Evolutionary conservation across 2,329 filamentous ascomycete species (phyloP).

Genomic region (Botrytis sinoallii): DNA sequence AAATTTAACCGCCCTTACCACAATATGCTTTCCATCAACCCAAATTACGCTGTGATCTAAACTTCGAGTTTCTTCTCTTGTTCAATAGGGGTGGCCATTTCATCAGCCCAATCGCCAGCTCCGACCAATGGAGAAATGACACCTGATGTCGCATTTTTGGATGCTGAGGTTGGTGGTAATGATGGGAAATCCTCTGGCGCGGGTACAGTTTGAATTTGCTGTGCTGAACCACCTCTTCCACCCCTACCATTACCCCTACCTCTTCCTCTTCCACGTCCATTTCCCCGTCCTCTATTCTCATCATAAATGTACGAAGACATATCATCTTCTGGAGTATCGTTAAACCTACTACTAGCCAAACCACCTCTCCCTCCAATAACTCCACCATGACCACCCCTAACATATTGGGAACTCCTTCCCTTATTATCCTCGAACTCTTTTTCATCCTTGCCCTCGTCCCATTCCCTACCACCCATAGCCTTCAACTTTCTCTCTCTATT

Average conservation of each 20-base stretch:
- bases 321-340: conserved; percentile 21
- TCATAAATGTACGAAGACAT: conserved; percentile 3
- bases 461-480: conserved; percentile 37
- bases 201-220: conserved; percentile 22
- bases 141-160: conserved; percentile 18
- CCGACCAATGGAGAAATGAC: conserved; percentile 19
- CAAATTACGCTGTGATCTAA: neutral
- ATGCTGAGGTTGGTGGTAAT: conserved; percentile 17
- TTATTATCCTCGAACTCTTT: conserved; percentile 35
- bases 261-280: conserved; percentile 15
- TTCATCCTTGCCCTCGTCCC: conserved; percentile 38
- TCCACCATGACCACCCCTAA: conserved; percentile 33
- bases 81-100: conserved; percentile 34
- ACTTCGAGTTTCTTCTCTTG: conserved; percentile 25
- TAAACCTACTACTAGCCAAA: conserved; percentile 18
- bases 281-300: conserved; percentile 29
- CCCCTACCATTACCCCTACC: conserved; percentile 16
- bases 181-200: conserved; percentile 33
- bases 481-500: conserved; percentile 38
- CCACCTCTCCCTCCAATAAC: conserved; percentile 27
- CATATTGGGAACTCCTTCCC: conserved; percentile 33
- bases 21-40: neutral
- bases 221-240: conserved; percentile 25
- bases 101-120: conserved; percentile 34
- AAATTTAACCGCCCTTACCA: neutral